A percentile compares a stretch with the other conserved stretches of the same genome.
These are phyloP conservation scores for Eucalyptus globulus DNA, from an alignment of 345 rosid genomes.

Conservation along the genomic window DNA sequence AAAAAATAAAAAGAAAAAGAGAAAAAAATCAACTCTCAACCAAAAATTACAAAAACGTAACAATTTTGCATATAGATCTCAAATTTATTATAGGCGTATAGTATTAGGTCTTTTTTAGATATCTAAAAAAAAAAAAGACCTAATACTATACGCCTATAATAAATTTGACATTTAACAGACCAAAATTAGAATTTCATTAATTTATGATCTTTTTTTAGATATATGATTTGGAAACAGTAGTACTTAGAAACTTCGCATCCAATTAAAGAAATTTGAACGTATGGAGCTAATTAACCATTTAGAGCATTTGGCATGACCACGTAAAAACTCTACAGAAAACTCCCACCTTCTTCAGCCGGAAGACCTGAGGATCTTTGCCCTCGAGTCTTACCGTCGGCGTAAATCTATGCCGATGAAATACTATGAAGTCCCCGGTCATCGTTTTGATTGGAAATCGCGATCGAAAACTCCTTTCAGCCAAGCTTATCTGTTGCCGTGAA, in stretches of 20 bases:
- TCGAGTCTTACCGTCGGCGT: background rate
- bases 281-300: background rate
- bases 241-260: no score
- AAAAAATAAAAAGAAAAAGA: no score
- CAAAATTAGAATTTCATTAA: background rate
- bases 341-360: background rate
- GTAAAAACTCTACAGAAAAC: no score
- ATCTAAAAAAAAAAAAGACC: no score
- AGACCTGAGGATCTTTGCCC: background rate
- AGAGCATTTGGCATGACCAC: background rate
- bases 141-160: no score
- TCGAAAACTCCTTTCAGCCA: background rate
- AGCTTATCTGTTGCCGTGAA: no score
- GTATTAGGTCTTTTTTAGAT: no score
- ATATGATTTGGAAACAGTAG: background rate
- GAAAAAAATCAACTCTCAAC: background rate
- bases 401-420: background rate
- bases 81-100: accelerated
- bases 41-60: background rate
- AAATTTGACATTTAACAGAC: no score
- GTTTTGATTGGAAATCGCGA: background rate
- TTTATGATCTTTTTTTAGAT: background rate
- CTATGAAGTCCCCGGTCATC: background rate
- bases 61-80: background rate
- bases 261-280: background rate